Evolutionary conservation across 805 yeast genomes (phyloP), one percentile per base, ranked within the genome.

Genomic region (Myxozyma geophila): DNA sequence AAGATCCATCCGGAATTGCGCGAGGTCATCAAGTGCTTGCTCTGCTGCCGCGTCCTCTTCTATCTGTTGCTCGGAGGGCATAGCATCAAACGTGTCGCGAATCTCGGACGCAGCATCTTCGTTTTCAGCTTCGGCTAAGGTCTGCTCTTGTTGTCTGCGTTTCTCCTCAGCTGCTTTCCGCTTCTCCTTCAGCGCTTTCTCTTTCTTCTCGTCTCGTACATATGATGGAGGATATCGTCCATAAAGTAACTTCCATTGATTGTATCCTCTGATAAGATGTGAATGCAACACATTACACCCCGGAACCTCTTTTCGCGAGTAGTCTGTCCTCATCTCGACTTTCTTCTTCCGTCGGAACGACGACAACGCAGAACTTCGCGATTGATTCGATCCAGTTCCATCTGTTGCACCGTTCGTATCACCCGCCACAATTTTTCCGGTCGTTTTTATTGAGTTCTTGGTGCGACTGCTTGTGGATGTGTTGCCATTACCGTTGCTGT

Each of bases 281-380:
- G 69, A 47, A 44, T 66, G 69, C 51, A 66, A 35, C 21, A 60
- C 68, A 36, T 49, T 56, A 49, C 62, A 66, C 9, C 60, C 60
- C 15, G 69, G 69, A 21, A 63, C 66, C n/a, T 66, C 69, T 49
- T 60, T 62, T 7, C 69, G 33, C 19, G 67, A 66, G 40, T 63
- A 66, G 17, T 66, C 69, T 3, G 66, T 66, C 36, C 56, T 51
- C 51, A 56, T 41, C 43, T 63, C 69, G 35, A 64, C 55, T 40
- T 59, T 54, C 58, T 57, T 59, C 48, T 58, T 40, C 15, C 68
- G 28, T 33, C 69, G 58, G 39, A 66, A 64, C 15, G 68, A 64
- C 12, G 67, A 35, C n/a, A 62, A 35, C 4, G 61, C 56, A 17
- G 62, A 52, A 17, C 33, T 48, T 12, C 64, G 55, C 0, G 48